These are phyloP conservation scores for Geotrichum armillariae DNA, from an alignment of 1,139 yeast genomes.

Conservation along the genomic window DNA sequence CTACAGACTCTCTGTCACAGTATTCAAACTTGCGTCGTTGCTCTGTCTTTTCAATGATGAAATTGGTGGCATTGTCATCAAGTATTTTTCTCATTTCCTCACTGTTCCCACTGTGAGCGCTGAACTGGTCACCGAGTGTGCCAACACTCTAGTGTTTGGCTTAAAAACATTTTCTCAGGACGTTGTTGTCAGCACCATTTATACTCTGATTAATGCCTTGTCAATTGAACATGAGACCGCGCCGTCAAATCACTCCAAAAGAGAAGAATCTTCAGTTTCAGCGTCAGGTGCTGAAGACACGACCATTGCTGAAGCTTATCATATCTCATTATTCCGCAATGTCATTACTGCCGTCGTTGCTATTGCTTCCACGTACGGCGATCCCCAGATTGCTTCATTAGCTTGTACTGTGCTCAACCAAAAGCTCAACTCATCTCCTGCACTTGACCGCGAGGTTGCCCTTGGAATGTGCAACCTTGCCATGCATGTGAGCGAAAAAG, in stretches of 20 bases:
- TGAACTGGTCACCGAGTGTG: slow-evolving; percentile 35
- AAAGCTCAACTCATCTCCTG: slow-evolving; percentile 54
- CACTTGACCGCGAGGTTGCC: slow-evolving; percentile 45
- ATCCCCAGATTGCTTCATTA: slow-evolving; percentile 74
- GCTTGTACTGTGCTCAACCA: slow-evolving; percentile 83
- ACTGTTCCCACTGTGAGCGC: slow-evolving; percentile 42
- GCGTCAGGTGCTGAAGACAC: slow-evolving; percentile 32
- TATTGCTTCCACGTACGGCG: slow-evolving; percentile 67
- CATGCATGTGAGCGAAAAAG: slow-evolving; percentile 58
- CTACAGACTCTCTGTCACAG: slow-evolving; percentile 46
- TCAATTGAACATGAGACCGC: slow-evolving; percentile 51
- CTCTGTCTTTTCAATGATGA: slow-evolving; percentile 47
- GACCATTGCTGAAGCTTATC: slow-evolving; percentile 21
- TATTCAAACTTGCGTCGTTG: slow-evolving; percentile 56
- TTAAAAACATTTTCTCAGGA: slow-evolving; percentile 62
- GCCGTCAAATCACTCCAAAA: slow-evolving; percentile 31
- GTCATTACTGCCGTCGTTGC: slow-evolving; percentile 73
- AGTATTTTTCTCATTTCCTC: slow-evolving; percentile 41
- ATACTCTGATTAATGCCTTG: slow-evolving; percentile 75
- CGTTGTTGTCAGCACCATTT: slow-evolving; percentile 81
- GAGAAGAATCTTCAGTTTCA: slow-evolving; percentile 10
- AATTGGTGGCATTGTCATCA: slow-evolving; percentile 35
- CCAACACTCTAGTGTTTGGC: slow-evolving; percentile 46
- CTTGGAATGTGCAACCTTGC: slow-evolving; percentile 61
- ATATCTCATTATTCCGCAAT: slow-evolving; percentile 35